phyloP scores from a whole-genome alignment of 371 early-diverging fungal species.

The Apophysomyces trapeziformis region DNA sequence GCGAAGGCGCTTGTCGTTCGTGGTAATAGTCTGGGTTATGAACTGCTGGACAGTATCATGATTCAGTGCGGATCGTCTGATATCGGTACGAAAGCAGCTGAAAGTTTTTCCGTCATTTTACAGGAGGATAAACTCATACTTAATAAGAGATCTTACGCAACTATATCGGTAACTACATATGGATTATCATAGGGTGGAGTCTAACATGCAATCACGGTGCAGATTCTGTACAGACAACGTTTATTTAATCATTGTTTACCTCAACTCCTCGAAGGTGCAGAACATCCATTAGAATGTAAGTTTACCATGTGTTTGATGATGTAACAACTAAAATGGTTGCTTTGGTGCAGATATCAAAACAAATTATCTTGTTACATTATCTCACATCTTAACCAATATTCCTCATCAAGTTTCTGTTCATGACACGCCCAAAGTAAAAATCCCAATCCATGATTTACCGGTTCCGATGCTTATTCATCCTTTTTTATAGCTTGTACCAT shows the following conservation, averaged over 20 bases:
- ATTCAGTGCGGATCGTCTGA: conserved; percentile 43
- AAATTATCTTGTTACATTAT: conserved; percentile 66
- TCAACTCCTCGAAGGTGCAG: conserved; percentile 45
- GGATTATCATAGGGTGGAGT: neutral
- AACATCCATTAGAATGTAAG: conserved; percentile 12
- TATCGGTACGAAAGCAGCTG: conserved; percentile 61
- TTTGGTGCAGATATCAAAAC: conserved; percentile 13
- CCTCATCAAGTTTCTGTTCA: conserved; percentile 73
- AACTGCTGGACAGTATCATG: conserved; percentile 58
- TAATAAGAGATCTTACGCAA: conserved; percentile 68
- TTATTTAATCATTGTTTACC: conserved; percentile 73
- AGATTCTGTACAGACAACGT: conserved; percentile 77
- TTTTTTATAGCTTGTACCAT: conserved; percentile 26
- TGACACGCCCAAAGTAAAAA: conserved; percentile 67
- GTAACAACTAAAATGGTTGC: neutral
- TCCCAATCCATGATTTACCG: neutral
- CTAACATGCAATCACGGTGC: conserved; percentile 11
- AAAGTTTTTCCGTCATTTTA: conserved; percentile 65
- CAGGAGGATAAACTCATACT: conserved; percentile 67
- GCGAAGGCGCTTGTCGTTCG: conserved; percentile 61
- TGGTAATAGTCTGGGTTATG: conserved; percentile 56
- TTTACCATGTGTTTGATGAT: neutral
- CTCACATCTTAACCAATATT: conserved; percentile 72
- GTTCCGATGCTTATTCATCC: neutral
- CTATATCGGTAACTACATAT: conserved; percentile 51